Conservation (phyloP, 169 alveolate genomes). For the Babesia caballi region DNA sequence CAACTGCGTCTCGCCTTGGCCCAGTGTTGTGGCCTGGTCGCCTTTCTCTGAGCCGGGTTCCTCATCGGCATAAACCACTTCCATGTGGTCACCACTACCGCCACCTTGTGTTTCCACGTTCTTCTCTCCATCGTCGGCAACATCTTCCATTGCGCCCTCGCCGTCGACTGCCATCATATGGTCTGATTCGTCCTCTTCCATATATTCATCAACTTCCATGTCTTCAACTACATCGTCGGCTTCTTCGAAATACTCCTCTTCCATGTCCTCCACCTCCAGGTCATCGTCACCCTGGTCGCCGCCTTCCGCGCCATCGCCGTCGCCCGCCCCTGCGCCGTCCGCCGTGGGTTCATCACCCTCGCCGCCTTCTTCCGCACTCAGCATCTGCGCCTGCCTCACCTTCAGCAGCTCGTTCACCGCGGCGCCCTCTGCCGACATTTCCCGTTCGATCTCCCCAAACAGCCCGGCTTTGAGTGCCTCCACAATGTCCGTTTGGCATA, state of each 20-base stretch:
- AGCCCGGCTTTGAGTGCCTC: constrained; percentile 46
- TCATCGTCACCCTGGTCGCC: constrained; percentile 60
- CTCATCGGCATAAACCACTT: no score
- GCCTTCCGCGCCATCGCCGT: constrained; percentile 50
- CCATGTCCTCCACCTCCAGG: constrained; percentile 68
- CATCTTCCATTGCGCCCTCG: constrained; percentile 26
- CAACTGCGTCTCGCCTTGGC: no score
- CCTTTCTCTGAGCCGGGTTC: no score
- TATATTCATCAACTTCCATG: constrained; percentile 27
- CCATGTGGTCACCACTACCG: no score
- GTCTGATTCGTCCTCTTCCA: constrained; percentile 8
- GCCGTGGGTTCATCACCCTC: neutral
- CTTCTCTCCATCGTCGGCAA: no score
- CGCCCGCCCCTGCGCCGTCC: constrained; percentile 9
- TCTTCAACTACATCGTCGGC: constrained; percentile 62
- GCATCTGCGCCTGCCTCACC: neutral
- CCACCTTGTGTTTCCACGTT: no score
- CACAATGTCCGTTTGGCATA: constrained; percentile 43
- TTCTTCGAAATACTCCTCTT: constrained; percentile 61
- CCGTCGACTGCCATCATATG: constrained; percentile 5
- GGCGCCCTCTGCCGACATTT: constrained; percentile 11
- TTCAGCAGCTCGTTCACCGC: constrained; percentile 17
- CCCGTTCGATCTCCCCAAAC: constrained; percentile 56
- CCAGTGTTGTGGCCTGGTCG: no score
- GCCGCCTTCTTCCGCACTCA: constrained; percentile 1